Percentiles rank a stretch among this genome's conserved stretches.
Evolutionary conservation across 2,329 filamentous ascomycete genomes (phyloP).

Genomic region (Ceratocystis eucalypticola): DNA sequence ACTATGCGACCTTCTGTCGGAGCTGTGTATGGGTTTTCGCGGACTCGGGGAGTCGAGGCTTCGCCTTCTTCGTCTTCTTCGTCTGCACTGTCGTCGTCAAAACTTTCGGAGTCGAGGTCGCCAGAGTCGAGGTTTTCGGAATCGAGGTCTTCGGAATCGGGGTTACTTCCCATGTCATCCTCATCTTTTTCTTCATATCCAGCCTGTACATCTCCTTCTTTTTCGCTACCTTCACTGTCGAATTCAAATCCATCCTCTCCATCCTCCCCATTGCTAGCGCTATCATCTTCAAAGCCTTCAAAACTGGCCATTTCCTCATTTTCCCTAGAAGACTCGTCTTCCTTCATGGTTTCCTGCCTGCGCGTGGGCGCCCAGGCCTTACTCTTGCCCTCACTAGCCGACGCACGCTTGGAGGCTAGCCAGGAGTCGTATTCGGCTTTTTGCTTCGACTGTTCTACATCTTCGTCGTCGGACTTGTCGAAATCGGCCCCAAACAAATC

Average conservation of each 20-base stretch:
- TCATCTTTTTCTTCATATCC: slow-evolving; percentile 17
- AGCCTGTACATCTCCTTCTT: slow-evolving; percentile 3
- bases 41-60: slow-evolving; percentile 25
- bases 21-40: slow-evolving; percentile 82
- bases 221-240: neutral
- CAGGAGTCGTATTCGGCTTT: slow-evolving; percentile 46
- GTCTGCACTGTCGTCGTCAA: slow-evolving; percentile 21
- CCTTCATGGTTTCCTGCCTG: neutral
- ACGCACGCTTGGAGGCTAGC: slow-evolving; percentile 31
- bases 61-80: slow-evolving; percentile 28
- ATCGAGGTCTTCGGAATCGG: too few species aligned
- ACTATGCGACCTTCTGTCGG: slow-evolving; percentile 39
- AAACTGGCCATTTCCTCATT: neutral
- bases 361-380: neutral
- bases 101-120: slow-evolving; percentile 18
- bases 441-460: slow-evolving; percentile 47
- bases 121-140: slow-evolving; percentile 19
- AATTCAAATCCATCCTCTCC: neutral
- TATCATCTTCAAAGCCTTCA: slow-evolving; percentile 4
- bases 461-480: slow-evolving; percentile 36
- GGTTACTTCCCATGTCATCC: neutral
- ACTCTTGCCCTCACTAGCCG: neutral
- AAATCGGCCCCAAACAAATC: slow-evolving; percentile 60
- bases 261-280: neutral
- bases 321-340: neutral